Conservation (phyloP, 2,329 filamentous ascomycete species). For the Phaeosphaeriaceae sp. region DNA sequence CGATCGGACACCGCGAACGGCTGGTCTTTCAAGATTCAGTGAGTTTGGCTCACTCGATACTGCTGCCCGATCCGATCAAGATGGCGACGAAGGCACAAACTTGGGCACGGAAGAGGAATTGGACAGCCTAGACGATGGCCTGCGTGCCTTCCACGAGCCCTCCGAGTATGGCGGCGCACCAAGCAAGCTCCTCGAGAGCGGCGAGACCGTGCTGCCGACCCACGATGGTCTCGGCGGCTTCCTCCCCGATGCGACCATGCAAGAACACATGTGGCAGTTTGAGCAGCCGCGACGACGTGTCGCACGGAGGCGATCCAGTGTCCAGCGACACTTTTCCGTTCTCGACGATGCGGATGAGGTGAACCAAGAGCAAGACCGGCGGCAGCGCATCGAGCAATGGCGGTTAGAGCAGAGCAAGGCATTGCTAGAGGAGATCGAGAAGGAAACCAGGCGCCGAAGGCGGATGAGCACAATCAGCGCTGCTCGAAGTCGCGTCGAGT, state of each 20-base stretch:
- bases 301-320: constrained; percentile 61
- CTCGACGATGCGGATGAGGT: constrained; percentile 59
- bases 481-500: constrained; percentile 40
- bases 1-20: constrained; percentile 69
- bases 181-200: constrained; percentile 60
- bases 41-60: constrained; percentile 82
- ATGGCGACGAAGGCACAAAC: constrained; percentile 50
- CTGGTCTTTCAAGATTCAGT: constrained; percentile 76
- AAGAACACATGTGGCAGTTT: constrained; percentile 88
- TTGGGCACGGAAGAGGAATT: constrained; percentile 68
- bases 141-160: constrained; percentile 82
- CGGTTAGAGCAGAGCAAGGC: constrained; percentile 87
- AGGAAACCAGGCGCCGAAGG: constrained; percentile 74
- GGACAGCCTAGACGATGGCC: constrained; percentile 90
- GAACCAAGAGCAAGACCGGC: constrained; percentile 73
- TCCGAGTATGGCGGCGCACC: constrained; percentile 52
- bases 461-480: constrained; percentile 66
- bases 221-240: constrained; percentile 95
- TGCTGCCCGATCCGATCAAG: constrained; percentile 63
- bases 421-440: constrained; percentile 86
- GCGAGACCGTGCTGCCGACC: constrained; percentile 78
- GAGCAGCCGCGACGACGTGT: constrained; percentile 71
- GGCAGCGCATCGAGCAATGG: constrained; percentile 89
- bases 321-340: constrained; percentile 64
- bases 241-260: constrained; percentile 68